Base-by-base conservation (phyloP, 495 filamentous ascomycete genomes). In the Hyaloscypha finlandica region DNA sequence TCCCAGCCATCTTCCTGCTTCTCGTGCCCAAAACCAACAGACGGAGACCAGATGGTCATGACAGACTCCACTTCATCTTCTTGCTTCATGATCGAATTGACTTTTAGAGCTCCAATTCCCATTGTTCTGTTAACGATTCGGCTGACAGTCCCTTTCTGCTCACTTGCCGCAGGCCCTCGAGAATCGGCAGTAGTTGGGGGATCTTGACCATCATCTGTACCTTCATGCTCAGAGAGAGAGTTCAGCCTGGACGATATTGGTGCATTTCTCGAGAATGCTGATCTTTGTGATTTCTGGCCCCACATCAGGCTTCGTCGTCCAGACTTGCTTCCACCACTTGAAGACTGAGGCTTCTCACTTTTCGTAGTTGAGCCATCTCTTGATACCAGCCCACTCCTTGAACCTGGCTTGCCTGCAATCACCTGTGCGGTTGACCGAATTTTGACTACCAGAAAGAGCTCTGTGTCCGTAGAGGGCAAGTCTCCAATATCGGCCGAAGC, bases 261-360 rank as follows among this genome's bases (percentile, higher is more conserved):
- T 66, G 78, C 74, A 45, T 81, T 76, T 60, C 82, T 77, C 54
- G 79, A 76, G 55, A 84, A 83, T 45, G 79, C 76, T 30, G 78
- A 77, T 66, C 81, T 74, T 61, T 78, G 84, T 72, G 77, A 80
- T 71, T 82, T 86, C 70, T 81, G 77, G 0, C 88, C 87, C 88
- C 92, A 96, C 88, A 96, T 93, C 73, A 94, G 79, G 76, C 93
- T 96, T 75, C 88, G 86, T 69, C 93, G 86, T 70, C 91, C 90
- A 66, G 79, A 73, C 71, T 86, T 88, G 71, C 76, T 77, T 3
- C 55, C 48, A 33, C 31, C 39, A 42, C 52, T 30, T 12, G 68
- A 60, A 12, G 60, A 61, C 30, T 56, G 56, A 25, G 65, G 63
- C 29, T 67, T 64, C 6, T 67, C 64, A 52, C 32, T 56, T 32